Evolutionary conservation across 495 filamentous ascomycete species (phyloP).

Genomic region (Trichoderma reesei): DNA sequence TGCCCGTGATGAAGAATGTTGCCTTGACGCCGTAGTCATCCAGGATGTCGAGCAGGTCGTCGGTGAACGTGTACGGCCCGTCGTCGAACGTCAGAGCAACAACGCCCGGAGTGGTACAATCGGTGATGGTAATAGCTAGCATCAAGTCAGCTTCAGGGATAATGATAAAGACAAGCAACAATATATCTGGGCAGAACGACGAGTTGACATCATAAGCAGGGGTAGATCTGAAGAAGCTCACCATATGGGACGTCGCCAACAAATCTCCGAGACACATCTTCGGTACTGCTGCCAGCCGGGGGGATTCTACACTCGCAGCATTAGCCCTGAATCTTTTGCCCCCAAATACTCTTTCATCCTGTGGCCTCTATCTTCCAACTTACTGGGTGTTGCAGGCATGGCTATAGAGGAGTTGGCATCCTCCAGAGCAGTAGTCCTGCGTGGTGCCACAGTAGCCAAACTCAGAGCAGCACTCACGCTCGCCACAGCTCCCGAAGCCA

Average conservation of each 20-base stretch:
- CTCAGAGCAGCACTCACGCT: slow-evolving; percentile 10
- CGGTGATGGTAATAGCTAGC: neutral
- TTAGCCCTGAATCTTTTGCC: neutral
- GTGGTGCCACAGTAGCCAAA: slow-evolving; percentile 10
- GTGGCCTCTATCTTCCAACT: neutral
- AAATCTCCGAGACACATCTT: neutral
- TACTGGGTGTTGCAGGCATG: slow-evolving; percentile 11
- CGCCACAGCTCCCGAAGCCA: neutral
- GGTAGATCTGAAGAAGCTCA: neutral
- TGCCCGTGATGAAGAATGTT: slow-evolving; percentile 62
- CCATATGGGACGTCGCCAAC: slow-evolving; percentile 11
- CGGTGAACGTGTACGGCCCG: slow-evolving; percentile 52
- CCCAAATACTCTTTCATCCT: neutral
- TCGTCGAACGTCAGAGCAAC: slow-evolving; percentile 64
- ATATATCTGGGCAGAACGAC: too few relatives aligned
- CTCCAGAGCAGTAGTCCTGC: slow-evolving; percentile 3
- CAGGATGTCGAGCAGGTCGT: slow-evolving; percentile 51
- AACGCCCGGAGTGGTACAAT: neutral
- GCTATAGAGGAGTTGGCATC: slow-evolving; percentile 11
- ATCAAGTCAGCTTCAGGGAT: neutral
- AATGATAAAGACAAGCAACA: too few relatives aligned
- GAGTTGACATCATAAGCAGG: too few relatives aligned
- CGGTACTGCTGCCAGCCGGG: neutral
- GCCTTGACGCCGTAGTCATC: slow-evolving; percentile 49
- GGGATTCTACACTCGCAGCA: neutral